Evolutionary conservation across 768 basidiomycete genomes (phyloP), one percentile per base, ranked within the genome.

Genomic region (Rhodotorula paludigena): DNA sequence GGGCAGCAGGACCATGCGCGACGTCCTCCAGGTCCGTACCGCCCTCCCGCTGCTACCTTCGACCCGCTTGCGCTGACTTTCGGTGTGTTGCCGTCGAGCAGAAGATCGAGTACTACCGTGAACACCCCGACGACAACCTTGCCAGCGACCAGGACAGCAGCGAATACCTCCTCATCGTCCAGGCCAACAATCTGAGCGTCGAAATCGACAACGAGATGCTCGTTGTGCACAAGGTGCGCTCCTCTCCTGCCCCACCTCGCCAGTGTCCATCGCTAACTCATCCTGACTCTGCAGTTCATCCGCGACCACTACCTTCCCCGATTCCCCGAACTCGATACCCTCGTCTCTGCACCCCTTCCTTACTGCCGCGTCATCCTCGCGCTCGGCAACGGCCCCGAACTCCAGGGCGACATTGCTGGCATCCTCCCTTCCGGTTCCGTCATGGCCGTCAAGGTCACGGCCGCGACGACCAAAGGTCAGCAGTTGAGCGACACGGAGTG

Each of bases 191-290:
- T 79, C 81, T 98, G 64, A 91, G 92, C 3, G 96, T 99, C 49
- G 96, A 99, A 75, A 87, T 98, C 10, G 96, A 99, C 80, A 99
- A 99, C 74, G 96, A 99, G 78, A 90, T 97, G 61, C 82, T 99
- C 42, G 83, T 99, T 39, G 93, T 99, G 1, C 91, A 99, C 81
- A 99, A 99, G 83, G 92, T 84, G 74, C 70, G 79, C 76, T 21
- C 23, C 23, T 61, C 2, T 20, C 6, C 20, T 39, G 35, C 48
- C n/a, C 35, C n/a, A 23, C 70, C 58, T 18, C 36, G 33, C 21
- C 21, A 33, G 18, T 36, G 21, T 3, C 16, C 64, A 66, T 65
- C 42, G n/a, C 30, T 51, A 15, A 12, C 52, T 36, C 36, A 25
- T 16, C 4, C 23, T 45, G 8, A 18, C 42, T 16, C 39, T 70